These are phyloP conservation scores for Lentinula raphanica DNA, from an alignment of 768 basidiomycete species.

Conservation along the genomic window DNA sequence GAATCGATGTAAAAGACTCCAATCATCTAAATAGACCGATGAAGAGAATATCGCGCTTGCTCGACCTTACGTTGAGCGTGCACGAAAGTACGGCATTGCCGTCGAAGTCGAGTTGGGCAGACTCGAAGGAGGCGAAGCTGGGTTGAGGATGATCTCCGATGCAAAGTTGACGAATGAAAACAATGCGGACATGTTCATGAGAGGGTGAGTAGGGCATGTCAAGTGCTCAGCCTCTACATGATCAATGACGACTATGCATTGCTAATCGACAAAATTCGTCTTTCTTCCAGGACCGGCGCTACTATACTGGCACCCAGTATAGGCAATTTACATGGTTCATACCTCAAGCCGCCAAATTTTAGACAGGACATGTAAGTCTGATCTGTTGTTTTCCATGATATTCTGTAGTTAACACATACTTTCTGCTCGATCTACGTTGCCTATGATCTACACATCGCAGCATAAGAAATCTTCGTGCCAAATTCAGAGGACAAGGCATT, in stretches of 20 bases:
- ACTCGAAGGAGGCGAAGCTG: conserved; percentile 46
- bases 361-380: conserved; percentile 36
- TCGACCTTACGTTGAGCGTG: conserved; percentile 39
- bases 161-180: conserved; percentile 40
- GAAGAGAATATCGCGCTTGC: conserved; percentile 43
- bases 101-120: conserved; percentile 46
- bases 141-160: conserved; percentile 40
- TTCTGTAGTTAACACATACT: neutral
- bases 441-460: conserved; percentile 16
- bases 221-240: neutral
- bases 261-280: neutral
- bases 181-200: conserved; percentile 39
- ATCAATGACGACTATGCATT: neutral
- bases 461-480: conserved; percentile 28
- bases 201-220: conserved; percentile 21
- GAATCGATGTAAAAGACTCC: no score
- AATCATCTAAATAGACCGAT: conserved; percentile 28
- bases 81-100: conserved; percentile 31
- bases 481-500: conserved; percentile 27
- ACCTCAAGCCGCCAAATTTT: conserved; percentile 41
- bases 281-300: conserved; percentile 33
- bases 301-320: conserved; percentile 43
- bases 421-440: neutral
- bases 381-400: neutral
- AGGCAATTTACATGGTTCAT: conserved; percentile 43